These are phyloP conservation scores for Talaromyces funiculosus DNA, from an alignment of 2,329 filamentous ascomycete species.

Conservation along the genomic window DNA sequence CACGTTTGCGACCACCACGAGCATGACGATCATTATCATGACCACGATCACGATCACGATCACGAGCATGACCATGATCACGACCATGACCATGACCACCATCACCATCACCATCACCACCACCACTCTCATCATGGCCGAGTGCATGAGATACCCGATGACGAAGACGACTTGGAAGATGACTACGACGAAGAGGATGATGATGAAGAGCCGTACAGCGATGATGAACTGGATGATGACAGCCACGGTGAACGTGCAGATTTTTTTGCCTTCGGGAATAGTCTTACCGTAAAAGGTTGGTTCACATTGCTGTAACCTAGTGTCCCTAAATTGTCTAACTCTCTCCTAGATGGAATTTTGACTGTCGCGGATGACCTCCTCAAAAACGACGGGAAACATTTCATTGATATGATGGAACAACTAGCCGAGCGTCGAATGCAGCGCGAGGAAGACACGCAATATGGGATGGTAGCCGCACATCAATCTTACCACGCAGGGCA, in stretches of 20 bases:
- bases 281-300: conserved; percentile 82
- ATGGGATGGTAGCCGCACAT: conserved; percentile 56
- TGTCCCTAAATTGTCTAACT: not conserved
- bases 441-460: conserved; percentile 82
- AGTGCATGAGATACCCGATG: conserved; percentile 56
- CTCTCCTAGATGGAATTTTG: conserved; percentile 72
- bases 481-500: conserved; percentile 62
- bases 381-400: conserved; percentile 98
- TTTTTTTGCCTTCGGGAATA: conserved; percentile 97
- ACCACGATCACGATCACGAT: conserved; percentile 50
- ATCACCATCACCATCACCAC: conserved; percentile 47
- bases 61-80: conserved; percentile 42
- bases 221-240: conserved; percentile 62
- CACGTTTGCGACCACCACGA: not conserved
- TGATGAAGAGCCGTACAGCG: conserved; percentile 62
- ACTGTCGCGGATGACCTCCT: conserved; percentile 97
- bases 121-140: conserved; percentile 59
- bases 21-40: not conserved
- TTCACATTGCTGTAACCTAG: conserved; percentile 29
- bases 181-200: conserved; percentile 56
- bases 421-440: conserved; percentile 95
- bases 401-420: conserved; percentile 99
- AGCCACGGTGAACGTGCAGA: conserved; percentile 62
- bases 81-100: conserved; percentile 46
- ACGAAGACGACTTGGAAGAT: conserved; percentile 43